These are phyloP conservation scores for Anethum foeniculum DNA, from an alignment of 140 eudicot genomes.

Conservation along the genomic window DNA sequence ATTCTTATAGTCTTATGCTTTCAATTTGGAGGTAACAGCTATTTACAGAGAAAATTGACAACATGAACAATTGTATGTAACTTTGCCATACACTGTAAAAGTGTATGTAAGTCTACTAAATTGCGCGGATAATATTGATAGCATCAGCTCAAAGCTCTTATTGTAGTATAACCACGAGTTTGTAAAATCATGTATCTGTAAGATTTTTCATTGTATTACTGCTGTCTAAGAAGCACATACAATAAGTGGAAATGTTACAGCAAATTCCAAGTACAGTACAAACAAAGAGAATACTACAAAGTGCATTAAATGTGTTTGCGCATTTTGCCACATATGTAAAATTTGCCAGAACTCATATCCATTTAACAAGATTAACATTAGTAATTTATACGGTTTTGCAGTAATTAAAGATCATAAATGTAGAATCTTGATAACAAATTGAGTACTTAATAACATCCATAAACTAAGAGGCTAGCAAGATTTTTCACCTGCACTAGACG, in stretches of 20 bases:
- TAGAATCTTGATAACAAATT: not conserved
- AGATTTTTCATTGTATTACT: not conserved
- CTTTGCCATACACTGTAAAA: not conserved
- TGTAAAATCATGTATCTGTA: not conserved
- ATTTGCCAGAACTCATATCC: not conserved
- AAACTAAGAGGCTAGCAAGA: slow-evolving; percentile 4
- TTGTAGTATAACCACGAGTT: not conserved
- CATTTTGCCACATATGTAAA: not conserved
- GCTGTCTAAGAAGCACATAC: not conserved
- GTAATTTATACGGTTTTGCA: not conserved
- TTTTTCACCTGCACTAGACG: slow-evolving; percentile 57
- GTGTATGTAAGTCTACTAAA: not conserved
- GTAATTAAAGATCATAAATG: not conserved
- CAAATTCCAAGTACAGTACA: not conserved
- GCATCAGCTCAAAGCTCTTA: not conserved
- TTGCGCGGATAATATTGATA: not conserved
- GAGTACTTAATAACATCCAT: not conserved
- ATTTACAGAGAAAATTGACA: not conserved
- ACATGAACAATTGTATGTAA: not conserved
- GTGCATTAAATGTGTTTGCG: not conserved
- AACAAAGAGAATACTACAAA: not conserved
- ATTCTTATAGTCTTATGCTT: not conserved
- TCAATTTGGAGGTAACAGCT: not conserved
- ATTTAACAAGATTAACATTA: not conserved
- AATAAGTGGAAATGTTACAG: not conserved